Conservation (phyloP, 1,284 basidiomycete genomes). For the Rhizopogon hawkerae region DNA sequence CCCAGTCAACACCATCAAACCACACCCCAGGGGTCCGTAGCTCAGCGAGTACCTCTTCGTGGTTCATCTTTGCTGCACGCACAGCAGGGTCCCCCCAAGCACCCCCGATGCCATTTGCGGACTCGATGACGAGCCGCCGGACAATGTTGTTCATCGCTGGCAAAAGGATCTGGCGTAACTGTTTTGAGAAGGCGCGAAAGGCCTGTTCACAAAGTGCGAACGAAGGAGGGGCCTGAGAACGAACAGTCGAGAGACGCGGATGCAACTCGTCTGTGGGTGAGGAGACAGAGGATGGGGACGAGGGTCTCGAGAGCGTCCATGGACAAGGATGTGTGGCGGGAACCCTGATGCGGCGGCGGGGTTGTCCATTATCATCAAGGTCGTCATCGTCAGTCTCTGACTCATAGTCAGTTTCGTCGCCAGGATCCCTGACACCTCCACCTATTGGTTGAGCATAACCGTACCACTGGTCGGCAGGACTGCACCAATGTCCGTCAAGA, state of each 20-base stretch:
- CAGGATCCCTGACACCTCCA: constrained; percentile 23
- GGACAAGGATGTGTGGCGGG: constrained; percentile 58
- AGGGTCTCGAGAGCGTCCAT: constrained; percentile 37
- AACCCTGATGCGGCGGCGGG: constrained; percentile 32
- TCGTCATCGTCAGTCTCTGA: constrained; percentile 19
- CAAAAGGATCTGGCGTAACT: constrained; percentile 47
- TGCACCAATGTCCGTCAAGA: constrained; percentile 65
- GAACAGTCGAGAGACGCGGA: constrained; percentile 38
- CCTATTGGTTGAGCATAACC: constrained; percentile 32
- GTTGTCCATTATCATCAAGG: constrained; percentile 12
- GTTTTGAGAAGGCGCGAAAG: constrained; percentile 45
- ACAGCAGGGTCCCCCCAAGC: constrained; percentile 31
- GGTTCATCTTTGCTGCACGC: constrained; percentile 42
- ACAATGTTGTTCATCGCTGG: constrained; percentile 63
- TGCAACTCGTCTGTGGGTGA: constrained; percentile 32
- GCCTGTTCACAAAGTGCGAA: constrained; percentile 50
- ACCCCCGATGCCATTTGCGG: constrained; percentile 26
- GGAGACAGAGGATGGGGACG: constrained; percentile 9
- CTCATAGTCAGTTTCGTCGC: constrained; percentile 26
- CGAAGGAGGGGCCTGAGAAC: constrained; percentile 45
- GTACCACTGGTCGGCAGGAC: constrained; percentile 62
- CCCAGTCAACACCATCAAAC: constrained; percentile 63
- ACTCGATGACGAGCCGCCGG: constrained; percentile 54
- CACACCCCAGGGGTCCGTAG: constrained; percentile 51
- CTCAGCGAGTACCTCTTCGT: constrained; percentile 51